phyloP scores from a whole-genome alignment of 768 basidiomycete species.

The Amanita molliuscula region DNA sequence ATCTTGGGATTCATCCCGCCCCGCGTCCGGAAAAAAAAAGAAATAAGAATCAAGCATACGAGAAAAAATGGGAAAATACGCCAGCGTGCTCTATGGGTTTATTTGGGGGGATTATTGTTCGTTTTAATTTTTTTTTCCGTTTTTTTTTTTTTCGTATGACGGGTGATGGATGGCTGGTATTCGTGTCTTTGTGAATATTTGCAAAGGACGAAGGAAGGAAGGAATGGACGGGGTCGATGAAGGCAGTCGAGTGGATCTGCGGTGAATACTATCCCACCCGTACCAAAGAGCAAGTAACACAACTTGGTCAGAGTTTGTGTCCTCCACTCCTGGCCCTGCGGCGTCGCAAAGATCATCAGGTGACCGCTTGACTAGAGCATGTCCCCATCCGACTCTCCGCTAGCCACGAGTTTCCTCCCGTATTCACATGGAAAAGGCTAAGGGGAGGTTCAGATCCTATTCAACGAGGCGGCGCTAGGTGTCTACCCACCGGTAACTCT shows the following conservation, averaged over 20 bases:
- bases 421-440: background rate
- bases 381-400: background rate
- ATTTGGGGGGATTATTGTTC: background rate
- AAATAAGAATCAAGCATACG: background rate
- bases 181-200: too few relatives aligned
- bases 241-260: background rate
- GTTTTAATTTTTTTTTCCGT: too few relatives aligned
- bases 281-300: background rate
- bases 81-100: background rate
- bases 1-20: background rate
- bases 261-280: background rate
- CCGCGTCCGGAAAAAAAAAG: background rate
- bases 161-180: too few relatives aligned
- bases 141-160: too few relatives aligned
- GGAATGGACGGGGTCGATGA: background rate
- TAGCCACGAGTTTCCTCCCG: background rate
- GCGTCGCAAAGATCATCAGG: too few relatives aligned
- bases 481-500: background rate
- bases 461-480: background rate
- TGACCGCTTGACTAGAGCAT: background rate
- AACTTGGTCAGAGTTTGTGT: background rate
- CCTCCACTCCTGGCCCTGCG: background rate
- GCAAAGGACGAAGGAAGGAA: too few relatives aligned
- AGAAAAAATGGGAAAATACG: background rate
- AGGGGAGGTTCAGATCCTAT: background rate